Conservation (phyloP, 805 yeast genomes). For the Yarrowia sp. region DNA sequence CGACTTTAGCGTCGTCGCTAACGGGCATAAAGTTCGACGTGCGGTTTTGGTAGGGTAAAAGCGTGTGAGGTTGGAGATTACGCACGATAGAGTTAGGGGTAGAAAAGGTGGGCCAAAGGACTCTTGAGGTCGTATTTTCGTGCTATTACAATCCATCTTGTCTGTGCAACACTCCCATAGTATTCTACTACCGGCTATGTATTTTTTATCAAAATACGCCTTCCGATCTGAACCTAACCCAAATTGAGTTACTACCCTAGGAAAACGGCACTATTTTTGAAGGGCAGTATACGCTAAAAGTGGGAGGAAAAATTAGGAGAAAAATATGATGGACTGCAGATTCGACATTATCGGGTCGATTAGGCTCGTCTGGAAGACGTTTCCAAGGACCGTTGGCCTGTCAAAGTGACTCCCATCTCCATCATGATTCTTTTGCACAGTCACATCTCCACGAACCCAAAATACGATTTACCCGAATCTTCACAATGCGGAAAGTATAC, state of each 20-base stretch:
- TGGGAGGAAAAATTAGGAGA: neutral
- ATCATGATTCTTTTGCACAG: neutral
- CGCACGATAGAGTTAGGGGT: neutral
- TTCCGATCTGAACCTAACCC: conserved; percentile 31
- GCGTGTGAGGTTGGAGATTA: neutral
- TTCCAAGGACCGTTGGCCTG: neutral
- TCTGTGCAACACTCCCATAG: neutral
- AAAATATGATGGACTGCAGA: conserved; percentile 1
- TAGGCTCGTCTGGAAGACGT: neutral
- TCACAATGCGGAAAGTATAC: conserved; percentile 25
- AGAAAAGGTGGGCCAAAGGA: neutral
- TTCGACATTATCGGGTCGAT: neutral
- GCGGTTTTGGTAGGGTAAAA: conserved; percentile 33
- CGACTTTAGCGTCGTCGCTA: conserved; percentile 38
- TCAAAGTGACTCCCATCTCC: neutral
- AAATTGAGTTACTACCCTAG: conserved; percentile 25
- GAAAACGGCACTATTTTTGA: conserved; percentile 10
- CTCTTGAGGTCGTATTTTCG: neutral
- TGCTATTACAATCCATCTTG: too few relatives aligned
- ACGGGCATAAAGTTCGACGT: conserved; percentile 33
- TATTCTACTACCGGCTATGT: neutral
- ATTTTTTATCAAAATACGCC: conserved; percentile 14
- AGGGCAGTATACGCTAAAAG: neutral
- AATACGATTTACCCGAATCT: conserved; percentile 8
- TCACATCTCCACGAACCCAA: conserved; percentile 9